Evolutionary conservation across 1,284 basidiomycete species (phyloP).

Genomic region (Pisolithus thermaeus): DNA sequence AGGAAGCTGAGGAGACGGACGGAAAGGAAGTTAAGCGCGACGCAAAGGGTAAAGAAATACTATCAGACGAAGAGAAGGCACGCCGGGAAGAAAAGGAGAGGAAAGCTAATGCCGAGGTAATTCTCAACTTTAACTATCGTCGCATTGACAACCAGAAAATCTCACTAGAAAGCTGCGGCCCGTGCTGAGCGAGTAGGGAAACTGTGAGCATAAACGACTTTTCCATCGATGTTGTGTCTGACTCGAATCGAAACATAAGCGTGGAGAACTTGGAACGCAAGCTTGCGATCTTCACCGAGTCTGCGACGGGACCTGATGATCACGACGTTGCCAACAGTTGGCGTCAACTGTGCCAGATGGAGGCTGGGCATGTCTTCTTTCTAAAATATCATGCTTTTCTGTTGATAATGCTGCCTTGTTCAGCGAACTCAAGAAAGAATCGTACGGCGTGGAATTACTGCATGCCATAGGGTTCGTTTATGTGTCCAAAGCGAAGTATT

Average conservation of each 20-base stretch:
- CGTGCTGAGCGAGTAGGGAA: conserved; percentile 78
- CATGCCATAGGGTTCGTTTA: conserved; percentile 93
- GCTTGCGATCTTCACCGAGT: conserved; percentile 89
- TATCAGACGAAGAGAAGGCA: conserved; percentile 82
- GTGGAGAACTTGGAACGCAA: conserved; percentile 83
- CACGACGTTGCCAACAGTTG: conserved; percentile 64
- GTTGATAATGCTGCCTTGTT: conserved; percentile 4
- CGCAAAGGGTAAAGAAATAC: conserved; percentile 62
- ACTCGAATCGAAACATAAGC: conserved; percentile 11
- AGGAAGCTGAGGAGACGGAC: conserved; percentile 62
- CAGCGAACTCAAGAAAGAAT: conserved; percentile 84
- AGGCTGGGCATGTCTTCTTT: conserved; percentile 63
- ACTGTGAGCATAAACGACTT: conserved; percentile 36
- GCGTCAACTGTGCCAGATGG: conserved; percentile 73
- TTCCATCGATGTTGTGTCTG: not conserved
- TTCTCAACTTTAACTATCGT: conserved; percentile 4
- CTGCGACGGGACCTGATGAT: conserved; percentile 72
- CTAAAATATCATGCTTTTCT: not conserved
- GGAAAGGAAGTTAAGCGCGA: conserved; percentile 41
- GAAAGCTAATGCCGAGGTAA: conserved; percentile 64
- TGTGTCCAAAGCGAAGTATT: conserved; percentile 74
- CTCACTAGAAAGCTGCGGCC: conserved; percentile 67
- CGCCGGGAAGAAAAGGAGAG: conserved; percentile 73
- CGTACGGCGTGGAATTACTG: conserved; percentile 89
- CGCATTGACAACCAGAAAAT: conserved; percentile 9